A percentile compares a stretch with the other conserved stretches of the same genome.
Evolutionary conservation across 192 early-diverging fungal species (phyloP).

Genomic region (Haplosporangium gracile): DNA sequence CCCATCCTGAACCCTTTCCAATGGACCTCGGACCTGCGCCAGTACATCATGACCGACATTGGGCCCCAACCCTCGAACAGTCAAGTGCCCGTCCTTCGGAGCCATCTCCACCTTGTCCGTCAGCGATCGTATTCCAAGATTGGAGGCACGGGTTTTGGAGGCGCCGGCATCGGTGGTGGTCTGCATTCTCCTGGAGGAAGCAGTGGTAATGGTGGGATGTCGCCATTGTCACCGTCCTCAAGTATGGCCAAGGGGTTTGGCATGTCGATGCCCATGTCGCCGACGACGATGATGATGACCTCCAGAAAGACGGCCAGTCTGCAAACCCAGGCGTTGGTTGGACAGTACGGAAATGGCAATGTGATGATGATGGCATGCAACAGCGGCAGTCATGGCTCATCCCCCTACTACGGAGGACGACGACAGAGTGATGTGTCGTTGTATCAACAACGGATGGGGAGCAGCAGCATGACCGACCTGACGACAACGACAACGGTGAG

Average conservation of each 20-base stretch:
- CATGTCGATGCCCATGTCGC: not conserved
- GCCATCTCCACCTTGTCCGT: constrained; percentile 14
- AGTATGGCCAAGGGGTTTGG: not conserved
- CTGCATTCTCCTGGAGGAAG: not conserved
- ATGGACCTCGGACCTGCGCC: constrained; percentile 44
- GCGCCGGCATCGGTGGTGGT: not conserved
- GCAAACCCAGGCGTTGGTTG: not conserved
- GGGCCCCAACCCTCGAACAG: constrained; percentile 50
- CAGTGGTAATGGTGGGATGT: not conserved
- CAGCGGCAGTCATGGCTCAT: not conserved
- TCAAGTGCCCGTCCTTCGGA: constrained; percentile 23
- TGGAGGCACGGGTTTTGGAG: constrained; percentile 13
- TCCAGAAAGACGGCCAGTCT: not conserved
- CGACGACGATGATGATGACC: not conserved
- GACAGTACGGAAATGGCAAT: constrained; percentile 5
- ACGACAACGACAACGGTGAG: not conserved
- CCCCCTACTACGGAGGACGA: not conserved
- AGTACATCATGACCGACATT: constrained; percentile 53
- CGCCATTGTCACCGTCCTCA: not conserved
- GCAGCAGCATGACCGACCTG: not conserved
- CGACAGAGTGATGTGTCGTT: not conserved
- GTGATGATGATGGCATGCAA: not conserved
- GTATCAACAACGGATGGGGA: not conserved
- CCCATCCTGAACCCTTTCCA: constrained; percentile 41
- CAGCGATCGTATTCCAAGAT: constrained; percentile 40